phyloP scores from a whole-genome alignment of 768 basidiomycete species.

The Boletus vermiculosoides region DNA sequence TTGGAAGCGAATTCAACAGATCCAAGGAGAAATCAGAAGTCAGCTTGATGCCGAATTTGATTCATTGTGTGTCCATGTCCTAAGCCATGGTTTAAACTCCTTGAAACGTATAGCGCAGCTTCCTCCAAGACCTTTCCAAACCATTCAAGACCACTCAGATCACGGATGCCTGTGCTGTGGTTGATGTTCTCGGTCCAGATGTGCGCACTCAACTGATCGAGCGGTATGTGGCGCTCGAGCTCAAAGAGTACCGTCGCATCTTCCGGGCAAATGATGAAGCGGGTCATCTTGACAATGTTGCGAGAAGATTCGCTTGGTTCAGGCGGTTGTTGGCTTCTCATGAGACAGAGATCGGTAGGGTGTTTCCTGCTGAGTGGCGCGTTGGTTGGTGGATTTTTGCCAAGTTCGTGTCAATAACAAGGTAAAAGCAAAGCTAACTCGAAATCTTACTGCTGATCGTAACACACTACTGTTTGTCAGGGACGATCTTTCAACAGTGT shows the following conservation, averaged over 20 bases:
- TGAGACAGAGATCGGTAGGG: slow-evolving; percentile 79
- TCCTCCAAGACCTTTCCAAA: slow-evolving; percentile 73
- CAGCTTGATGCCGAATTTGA: slow-evolving; percentile 91
- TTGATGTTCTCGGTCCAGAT: slow-evolving; percentile 86
- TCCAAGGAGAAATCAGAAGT: slow-evolving; percentile 77
- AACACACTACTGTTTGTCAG: slow-evolving; percentile 37
- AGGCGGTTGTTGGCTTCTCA: slow-evolving; percentile 78
- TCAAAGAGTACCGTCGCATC: slow-evolving; percentile 95
- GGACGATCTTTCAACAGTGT: slow-evolving; percentile 77
- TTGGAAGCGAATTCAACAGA: slow-evolving; percentile 75
- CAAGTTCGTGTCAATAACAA: slow-evolving; percentile 88
- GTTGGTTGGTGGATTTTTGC: slow-evolving; percentile 79
- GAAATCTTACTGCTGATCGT: background rate
- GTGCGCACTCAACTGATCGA: slow-evolving; percentile 80
- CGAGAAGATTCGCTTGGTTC: slow-evolving; percentile 95
- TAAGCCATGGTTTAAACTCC: background rate
- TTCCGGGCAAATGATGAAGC: slow-evolving; percentile 93
- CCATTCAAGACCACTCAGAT: slow-evolving; percentile 64
- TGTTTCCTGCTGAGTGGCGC: slow-evolving; percentile 86
- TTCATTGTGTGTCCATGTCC: slow-evolving; percentile 65
- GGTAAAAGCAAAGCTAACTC: slow-evolving; percentile 42
- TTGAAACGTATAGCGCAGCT: slow-evolving; percentile 45
- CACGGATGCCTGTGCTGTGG: slow-evolving; percentile 80
- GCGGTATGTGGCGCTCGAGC: slow-evolving; percentile 83
- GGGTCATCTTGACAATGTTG: slow-evolving; percentile 92